Base-by-base conservation (phyloP, 106 monocot species). In the Platanthera guangdongensis region DNA sequence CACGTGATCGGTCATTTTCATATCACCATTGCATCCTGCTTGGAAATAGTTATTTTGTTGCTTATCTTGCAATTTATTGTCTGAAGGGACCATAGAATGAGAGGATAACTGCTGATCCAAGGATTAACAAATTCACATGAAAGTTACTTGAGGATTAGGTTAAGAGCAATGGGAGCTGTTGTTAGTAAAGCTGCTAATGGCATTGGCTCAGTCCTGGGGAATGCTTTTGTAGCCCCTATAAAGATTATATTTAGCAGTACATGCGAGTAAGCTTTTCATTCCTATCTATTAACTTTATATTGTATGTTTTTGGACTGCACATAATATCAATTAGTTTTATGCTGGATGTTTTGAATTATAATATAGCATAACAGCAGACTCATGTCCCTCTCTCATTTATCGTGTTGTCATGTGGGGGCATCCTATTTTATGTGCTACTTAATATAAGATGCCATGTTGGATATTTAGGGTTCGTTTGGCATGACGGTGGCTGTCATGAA, bases 201-300 rank as follows among this genome's bases (percentile, higher is more conserved):
- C 13, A 45, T 86, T 65, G 90, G 85, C 8, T 57, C 55, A 3
- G 76, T 78, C 39, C 75, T 88, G 28, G 88, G 90, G 7, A 83
- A 83, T 75, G 78, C 87, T 1, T 76, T 90, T 69, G 65, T 73
- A 12, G 90, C 83, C 68, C 90, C 90, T 18, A 68, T 91, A 70
- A 91, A 86, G 79, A 70, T 81, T 46, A 74, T 91, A 4, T 91
- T 91, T 74, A 80, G 83, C 52, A 21, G 11, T 50, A 80, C 85
- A 57, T 91, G 90, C 85, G 85, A 91, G 90, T 91, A 86, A 83
- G 90, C 45, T 18, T 12, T 10, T 65, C 65, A 65, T 32, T 63
- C 62, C 7, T 63, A 39, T 39, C 39, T 39, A 39, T 39, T 39
- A 0, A 3, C 39, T 39, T 39, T 39, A 39, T 39, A 39, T 39